Evolutionary conservation across 2,329 filamentous ascomycete genomes (phyloP), one percentile per base, ranked within the genome.

Genomic region (Penicillium sclerotigenum): DNA sequence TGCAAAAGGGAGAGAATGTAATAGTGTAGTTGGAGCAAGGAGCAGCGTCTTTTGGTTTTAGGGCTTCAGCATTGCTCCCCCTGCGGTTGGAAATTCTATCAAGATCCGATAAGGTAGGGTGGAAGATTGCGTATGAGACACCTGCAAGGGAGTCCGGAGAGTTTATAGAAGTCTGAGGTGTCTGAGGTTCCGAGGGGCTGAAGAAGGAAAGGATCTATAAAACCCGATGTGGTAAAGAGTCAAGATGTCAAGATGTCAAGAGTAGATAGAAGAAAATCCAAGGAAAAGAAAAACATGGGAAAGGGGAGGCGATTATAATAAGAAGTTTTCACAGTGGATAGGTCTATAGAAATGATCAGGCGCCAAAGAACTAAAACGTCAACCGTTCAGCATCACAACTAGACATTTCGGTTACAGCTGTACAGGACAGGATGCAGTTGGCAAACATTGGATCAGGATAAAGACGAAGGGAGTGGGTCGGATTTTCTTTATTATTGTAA

Each of bases 401-500:
- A 41, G 47, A 59, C 62, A 68, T 71, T 71, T 67, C 61, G 68
- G 68, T 71, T 67, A 68, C 70, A 71, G 68, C 69, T 71, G 70
- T 69, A 70, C 65, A 69, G 65, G 64, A 70, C 65, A 69, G 65
- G 64, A 69, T 68, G 66, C 67, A 68, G 65, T 68, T 60, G 59
- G 63, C 69, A 72, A 72, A 71, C 68, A 71, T 62, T 60, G 49
- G 61, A 68, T 65, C 59, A 69, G 68, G 63, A 65, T 67, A 68
- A 63, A 65, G 61, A 61, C 54, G 59, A 56, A 59, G 53, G 57
- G 60, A 59, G 67, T 68, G 68, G 66, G 60, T 61, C 56, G 24
- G 43, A 47, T 31, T 59, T 56, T 57, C 48, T 58, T 57, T 57
- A 37, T 54, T 54, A 20, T 56, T 55, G 29, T 43, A 43, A 42